Conservation (phyloP, 2,329 filamentous ascomycete genomes). For the Alternaria alternata region DNA sequence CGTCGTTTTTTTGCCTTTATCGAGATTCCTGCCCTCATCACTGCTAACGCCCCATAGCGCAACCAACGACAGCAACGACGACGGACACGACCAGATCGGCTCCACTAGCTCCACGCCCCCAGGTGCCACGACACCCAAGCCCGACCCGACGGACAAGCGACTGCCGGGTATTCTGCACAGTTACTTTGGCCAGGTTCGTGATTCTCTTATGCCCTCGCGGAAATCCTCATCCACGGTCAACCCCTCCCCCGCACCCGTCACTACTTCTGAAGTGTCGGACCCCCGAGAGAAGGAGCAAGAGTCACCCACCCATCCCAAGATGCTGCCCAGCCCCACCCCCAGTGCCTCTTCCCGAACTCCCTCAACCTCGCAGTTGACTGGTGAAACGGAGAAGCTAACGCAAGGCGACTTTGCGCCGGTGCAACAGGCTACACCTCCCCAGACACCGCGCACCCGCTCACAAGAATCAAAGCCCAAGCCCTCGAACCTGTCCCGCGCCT, state of each 20-base stretch:
- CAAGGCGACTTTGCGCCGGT: conserved; percentile 68
- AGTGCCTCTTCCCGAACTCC: conserved; percentile 58
- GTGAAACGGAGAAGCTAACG: conserved; percentile 88
- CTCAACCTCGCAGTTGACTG: conserved; percentile 68
- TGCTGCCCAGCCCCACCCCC: conserved; percentile 61
- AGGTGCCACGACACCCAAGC: conserved; percentile 90
- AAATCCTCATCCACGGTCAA: conserved; percentile 49
- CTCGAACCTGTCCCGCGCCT: conserved; percentile 61
- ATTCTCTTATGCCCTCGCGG: conserved; percentile 60
- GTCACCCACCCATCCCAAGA: conserved; percentile 55
- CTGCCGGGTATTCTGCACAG: conserved; percentile 92
- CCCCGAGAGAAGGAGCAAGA: conserved; percentile 37
- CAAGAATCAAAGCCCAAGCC: conserved; percentile 60
- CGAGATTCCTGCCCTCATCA: conserved; percentile 35
- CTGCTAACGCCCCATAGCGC: conserved; percentile 50
- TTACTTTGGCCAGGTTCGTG: conserved; percentile 99
- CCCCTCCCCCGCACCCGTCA: conserved; percentile 48
- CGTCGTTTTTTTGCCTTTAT: not conserved
- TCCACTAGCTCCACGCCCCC: conserved; percentile 85
- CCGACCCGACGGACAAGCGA: conserved; percentile 93
- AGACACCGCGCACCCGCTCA: conserved; percentile 87
- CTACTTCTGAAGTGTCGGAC: conserved; percentile 30
- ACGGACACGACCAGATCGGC: conserved; percentile 78
- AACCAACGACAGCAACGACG: conserved; percentile 75
- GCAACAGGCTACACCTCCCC: conserved; percentile 88